Conservation (phyloP, 176 grass and related monocot genomes). For the Rhynchospora breviuscula region DNA sequence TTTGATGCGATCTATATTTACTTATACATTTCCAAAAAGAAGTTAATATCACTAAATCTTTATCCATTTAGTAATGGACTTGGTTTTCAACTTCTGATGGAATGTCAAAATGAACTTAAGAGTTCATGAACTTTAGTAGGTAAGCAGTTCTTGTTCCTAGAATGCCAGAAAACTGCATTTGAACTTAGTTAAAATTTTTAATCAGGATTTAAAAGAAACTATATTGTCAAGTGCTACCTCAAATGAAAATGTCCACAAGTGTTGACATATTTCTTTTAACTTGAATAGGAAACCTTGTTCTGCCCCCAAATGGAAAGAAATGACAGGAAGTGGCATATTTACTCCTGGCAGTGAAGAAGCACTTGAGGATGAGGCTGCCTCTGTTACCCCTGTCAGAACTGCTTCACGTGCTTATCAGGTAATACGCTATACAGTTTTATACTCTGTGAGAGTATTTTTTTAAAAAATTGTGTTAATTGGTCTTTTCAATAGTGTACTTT, state of each 20-base stretch:
- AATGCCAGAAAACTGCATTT: neutral
- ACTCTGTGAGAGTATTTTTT: neutral
- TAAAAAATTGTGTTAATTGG: neutral
- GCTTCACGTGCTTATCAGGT: conserved; percentile 70
- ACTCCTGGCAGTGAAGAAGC: conserved; percentile 42
- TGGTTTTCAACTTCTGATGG: neutral
- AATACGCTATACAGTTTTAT: neutral
- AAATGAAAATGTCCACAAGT: neutral
- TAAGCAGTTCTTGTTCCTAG: neutral
- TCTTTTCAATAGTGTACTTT: neutral
- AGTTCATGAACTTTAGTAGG: neutral
- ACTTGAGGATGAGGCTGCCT: conserved; percentile 41
- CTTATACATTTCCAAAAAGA: neutral
- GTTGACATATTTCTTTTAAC: neutral
- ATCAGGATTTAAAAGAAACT: neutral
- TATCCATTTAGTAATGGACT: neutral
- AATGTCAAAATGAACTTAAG: neutral
- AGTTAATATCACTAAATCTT: neutral
- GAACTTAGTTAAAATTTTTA: neutral
- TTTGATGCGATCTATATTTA: neutral
- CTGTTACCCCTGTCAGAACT: conserved; percentile 38
- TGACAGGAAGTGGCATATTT: conserved; percentile 95
- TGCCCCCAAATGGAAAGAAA: conserved; percentile 93
- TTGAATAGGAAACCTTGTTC: conserved; percentile 83
- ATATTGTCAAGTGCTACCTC: neutral